Conservation (phyloP, 768 basidiomycete species). For the Russula vinacea region DNA sequence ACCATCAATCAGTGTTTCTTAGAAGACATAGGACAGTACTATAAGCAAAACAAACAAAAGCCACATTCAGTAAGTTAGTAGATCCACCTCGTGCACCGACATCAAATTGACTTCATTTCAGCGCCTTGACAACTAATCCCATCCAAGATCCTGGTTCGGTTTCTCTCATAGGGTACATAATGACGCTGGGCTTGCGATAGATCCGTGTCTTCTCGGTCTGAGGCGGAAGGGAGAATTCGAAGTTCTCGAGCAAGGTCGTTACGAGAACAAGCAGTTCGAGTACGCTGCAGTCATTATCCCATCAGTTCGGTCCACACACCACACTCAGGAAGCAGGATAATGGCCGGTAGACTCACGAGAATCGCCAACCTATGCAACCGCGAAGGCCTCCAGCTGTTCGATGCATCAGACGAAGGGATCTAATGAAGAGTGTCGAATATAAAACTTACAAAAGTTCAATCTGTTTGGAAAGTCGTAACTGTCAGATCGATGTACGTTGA, state of each 20-base stretch:
- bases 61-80: not conserved
- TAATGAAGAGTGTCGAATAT: not conserved
- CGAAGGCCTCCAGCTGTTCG: constrained; percentile 25
- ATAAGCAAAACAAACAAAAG: not conserved
- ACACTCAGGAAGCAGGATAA: not conserved
- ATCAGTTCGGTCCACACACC: not conserved
- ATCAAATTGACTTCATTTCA: constrained; percentile 11
- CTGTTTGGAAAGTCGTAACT: constrained; percentile 4
- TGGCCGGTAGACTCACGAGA: constrained; percentile 17
- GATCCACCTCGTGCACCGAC: not conserved
- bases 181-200: constrained; percentile 20
- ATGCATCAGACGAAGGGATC: constrained; percentile 4
- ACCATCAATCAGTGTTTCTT: not conserved
- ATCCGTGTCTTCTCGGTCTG: constrained; percentile 22
- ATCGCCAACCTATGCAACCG: constrained; percentile 26
- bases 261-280: constrained; percentile 21
- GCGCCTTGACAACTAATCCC: constrained; percentile 24
- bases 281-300: constrained; percentile 9
- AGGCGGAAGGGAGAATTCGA: constrained; percentile 25
- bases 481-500: not conserved
- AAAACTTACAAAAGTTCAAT: constrained; percentile 27
- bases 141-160: constrained; percentile 18
- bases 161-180: constrained; percentile 27
- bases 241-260: constrained; percentile 25
- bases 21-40: not conserved